Base-by-base conservation (phyloP, 2,329 filamentous ascomycete species). In the Sphaerostilbella broomeana region DNA sequence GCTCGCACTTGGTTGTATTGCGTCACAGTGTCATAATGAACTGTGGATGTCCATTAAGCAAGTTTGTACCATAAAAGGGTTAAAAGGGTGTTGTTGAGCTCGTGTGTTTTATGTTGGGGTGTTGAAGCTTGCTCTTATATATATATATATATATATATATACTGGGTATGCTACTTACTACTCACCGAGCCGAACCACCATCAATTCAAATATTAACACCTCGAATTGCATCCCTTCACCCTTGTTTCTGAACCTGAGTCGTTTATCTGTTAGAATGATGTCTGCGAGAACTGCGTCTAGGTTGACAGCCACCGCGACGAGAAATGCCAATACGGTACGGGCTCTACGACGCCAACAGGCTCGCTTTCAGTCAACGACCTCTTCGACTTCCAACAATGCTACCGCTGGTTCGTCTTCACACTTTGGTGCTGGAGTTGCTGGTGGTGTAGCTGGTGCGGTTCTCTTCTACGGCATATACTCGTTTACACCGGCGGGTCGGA, bases 401-500 rank as follows among this genome's bases (percentile, higher is more conserved):
- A 19, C 25, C 15, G 16, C 20, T 20, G 24, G 21, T 15, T 49
- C 47, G 31, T 61, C 38, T 12, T n/a, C 61, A 3, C 58, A 67
- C 39, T 49, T 70, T 31, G 59, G 52, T 3, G 55, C 63, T 2
- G 69, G 68, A 35, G 43, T 68, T 2, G 61, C 61, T 4, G 69
- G 70, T 25, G 70, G 69, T 30, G 42, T 70, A 4, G 62, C 55
- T 6, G 68, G 65, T 12, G 66, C 64, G 2, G 51, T 57, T 1
- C 38, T 67, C 4, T 61, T 71, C 34, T 72, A 65, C 44, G 64
- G 59, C 29, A 48, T 61, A 37, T 71, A 68, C 50, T 61, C 61
- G 8, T 59, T 67, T 47, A 69, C 68, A 1, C 68, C 68, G 0
- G 58, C 67, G 3, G 68, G 68, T 1, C 59, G 56, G 31, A 56